Evolutionary conservation across 305 asterid species (phyloP).

Genomic region (Solanum hybrid): DNA sequence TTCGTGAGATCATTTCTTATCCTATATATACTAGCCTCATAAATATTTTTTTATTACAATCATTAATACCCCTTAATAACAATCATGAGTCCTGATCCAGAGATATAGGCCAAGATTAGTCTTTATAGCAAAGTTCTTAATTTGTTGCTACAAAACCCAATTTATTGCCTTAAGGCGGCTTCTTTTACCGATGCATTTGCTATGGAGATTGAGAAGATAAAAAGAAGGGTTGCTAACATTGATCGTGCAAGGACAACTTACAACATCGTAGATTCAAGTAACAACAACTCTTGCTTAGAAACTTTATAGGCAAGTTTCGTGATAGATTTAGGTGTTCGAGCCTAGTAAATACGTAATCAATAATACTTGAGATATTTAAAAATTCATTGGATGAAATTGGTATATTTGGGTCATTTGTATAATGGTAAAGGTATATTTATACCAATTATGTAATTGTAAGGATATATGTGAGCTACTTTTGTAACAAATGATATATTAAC

Average conservation of each 20-base stretch:
- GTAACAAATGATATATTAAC: fast-evolving
- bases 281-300: not conserved
- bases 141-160: not conserved
- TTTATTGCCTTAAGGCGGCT: not conserved
- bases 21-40: not conserved
- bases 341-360: fast-evolving
- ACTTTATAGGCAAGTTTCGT: not conserved
- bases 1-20: no score
- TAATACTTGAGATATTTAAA: fast-evolving
- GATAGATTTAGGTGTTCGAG: not conserved
- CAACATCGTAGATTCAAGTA: not conserved
- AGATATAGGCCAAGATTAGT: not conserved
- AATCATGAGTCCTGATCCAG: fast-evolving
- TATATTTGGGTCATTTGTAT: not conserved
- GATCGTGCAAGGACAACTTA: not conserved
- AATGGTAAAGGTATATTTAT: not conserved
- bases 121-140: not conserved
- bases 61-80: not conserved
- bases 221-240: not conserved
- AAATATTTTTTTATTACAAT: not conserved
- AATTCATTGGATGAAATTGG: fast-evolving
- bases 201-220: slow-evolving; percentile 15
- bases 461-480: not conserved
- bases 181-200: not conserved
- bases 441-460: not conserved